Evolutionary conservation across 2,329 filamentous ascomycete genomes (phyloP).

Genomic region (Didymella pinodella): DNA sequence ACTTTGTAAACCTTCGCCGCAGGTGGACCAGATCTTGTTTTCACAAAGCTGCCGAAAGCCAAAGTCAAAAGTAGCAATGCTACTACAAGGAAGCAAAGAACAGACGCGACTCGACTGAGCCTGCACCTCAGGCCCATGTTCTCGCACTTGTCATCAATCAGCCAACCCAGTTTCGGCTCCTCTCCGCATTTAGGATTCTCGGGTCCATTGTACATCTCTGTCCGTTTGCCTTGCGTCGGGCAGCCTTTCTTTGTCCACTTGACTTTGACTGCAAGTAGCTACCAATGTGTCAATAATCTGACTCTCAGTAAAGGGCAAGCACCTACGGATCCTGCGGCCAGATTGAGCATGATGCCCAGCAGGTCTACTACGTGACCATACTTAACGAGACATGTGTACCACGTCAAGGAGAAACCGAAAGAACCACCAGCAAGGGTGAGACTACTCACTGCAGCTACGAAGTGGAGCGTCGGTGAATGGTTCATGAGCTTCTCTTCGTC

Average conservation of each 20-base stretch:
- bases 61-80: neutral
- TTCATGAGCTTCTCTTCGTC: neutral
- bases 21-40: neutral
- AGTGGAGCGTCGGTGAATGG: neutral
- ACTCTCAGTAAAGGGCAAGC: neutral
- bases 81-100: neutral
- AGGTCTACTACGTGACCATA: neutral
- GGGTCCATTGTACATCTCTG: neutral
- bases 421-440: neutral
- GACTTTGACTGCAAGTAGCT: neutral
- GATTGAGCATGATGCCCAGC: neutral
- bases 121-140: neutral
- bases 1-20: neutral
- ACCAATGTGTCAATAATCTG: neutral
- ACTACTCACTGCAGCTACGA: neutral
- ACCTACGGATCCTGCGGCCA: neutral
- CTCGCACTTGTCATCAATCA: neutral
- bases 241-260: neutral
- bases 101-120: neutral
- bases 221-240: neutral
- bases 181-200: neutral
- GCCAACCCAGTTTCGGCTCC: neutral
- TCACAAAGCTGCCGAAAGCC: neutral
- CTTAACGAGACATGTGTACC: neutral
- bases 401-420: neutral